Percentiles rank a stretch among this genome's conserved stretches.
These are phyloP conservation scores for Acanthamoeba sp. DNA, from an alignment of 208 protist species.

Conservation along the genomic window DNA sequence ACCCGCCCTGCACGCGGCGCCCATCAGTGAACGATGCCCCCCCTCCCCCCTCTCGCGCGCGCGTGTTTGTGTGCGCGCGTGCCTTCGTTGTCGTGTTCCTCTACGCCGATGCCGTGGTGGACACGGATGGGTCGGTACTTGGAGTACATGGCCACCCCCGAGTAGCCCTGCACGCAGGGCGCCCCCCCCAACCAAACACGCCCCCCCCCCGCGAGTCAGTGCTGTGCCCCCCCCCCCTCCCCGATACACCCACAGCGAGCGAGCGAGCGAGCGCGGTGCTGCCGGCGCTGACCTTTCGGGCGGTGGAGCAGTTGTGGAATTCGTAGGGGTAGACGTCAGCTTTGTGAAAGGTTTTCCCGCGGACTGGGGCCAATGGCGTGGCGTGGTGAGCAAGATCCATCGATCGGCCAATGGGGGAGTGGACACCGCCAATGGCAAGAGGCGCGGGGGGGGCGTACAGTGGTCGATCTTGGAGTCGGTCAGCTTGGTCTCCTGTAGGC, in stretches of 20 bases:
- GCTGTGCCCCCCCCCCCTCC: no score
- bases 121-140: constrained; percentile 9
- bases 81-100: constrained; percentile 64
- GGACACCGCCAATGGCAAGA: neutral
- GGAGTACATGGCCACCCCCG: constrained; percentile 52
- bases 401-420: neutral
- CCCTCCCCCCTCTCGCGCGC: neutral
- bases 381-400: no score
- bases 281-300: neutral
- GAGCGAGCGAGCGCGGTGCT: neutral
- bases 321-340: constrained; percentile 23
- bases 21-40: no score
- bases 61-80: neutral
- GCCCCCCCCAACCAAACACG: no score
- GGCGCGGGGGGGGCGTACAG: neutral
- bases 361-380: neutral
- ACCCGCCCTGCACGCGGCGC: constrained; percentile 89
- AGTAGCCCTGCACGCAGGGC: constrained; percentile 53
- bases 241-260: no score
- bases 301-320: constrained; percentile 53
- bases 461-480: constrained; percentile 82
- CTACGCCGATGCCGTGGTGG: constrained; percentile 44
- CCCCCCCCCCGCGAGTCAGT: neutral
- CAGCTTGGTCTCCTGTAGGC: constrained; percentile 96
- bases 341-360: constrained; percentile 25